A percentile compares a stretch with the other conserved stretches of the same genome.
Evolutionary conservation across 2,329 filamentous ascomycete species (phyloP).

Genomic region (Graphilbum sp.): DNA sequence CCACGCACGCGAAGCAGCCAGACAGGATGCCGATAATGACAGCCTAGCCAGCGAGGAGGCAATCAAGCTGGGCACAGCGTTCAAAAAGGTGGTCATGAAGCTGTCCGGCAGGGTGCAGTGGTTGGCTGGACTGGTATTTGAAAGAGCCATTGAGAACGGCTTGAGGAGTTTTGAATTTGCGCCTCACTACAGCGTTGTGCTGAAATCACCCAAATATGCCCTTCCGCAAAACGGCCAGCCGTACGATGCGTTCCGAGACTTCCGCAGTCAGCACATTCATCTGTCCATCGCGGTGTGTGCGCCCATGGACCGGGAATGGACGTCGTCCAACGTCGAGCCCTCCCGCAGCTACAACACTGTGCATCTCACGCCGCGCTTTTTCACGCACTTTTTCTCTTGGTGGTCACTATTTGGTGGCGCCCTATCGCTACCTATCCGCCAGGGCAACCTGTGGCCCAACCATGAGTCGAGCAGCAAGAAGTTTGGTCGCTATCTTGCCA

Average conservation of each 20-base stretch:
- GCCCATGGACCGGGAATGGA: constrained; percentile 76
- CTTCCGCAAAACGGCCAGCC: constrained; percentile 31
- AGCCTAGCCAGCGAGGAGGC: constrained; percentile 46
- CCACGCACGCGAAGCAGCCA: constrained; percentile 54
- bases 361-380: constrained; percentile 87
- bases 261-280: constrained; percentile 92
- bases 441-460: constrained; percentile 80
- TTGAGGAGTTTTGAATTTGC: constrained; percentile 73
- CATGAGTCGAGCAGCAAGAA: constrained; percentile 97
- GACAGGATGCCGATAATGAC: constrained; percentile 33
- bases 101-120: constrained; percentile 90
- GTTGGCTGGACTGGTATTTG: constrained; percentile 83
- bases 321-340: constrained; percentile 52
- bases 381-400: constrained; percentile 97
- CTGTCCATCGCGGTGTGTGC: constrained; percentile 84
- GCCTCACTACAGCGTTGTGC: constrained; percentile 79
- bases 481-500: constrained; percentile 91
- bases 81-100: constrained; percentile 99
- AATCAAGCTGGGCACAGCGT: constrained; percentile 59
- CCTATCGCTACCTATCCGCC: constrained; percentile 85
- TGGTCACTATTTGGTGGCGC: constrained; percentile 93
- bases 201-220: constrained; percentile 66
- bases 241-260: constrained; percentile 94
- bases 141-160: constrained; percentile 59
- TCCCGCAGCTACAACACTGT: constrained; percentile 93